Evolutionary conservation across 2,329 filamentous ascomycete species (phyloP).

Genomic region (Talaromyces pinophilus): DNA sequence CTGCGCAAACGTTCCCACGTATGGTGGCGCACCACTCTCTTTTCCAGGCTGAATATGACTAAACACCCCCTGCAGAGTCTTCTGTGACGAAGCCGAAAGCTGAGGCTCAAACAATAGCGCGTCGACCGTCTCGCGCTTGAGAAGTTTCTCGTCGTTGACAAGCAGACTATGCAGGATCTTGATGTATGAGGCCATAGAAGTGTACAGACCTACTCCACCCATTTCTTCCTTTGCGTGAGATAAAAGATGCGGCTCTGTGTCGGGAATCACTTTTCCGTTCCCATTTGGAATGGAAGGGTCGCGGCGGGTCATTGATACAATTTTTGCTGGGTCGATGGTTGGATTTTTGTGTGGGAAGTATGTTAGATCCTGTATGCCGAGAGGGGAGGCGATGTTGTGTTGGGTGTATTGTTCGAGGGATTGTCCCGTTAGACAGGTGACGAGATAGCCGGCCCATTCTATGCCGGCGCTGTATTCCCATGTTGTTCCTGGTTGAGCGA

Average conservation of each 20-base stretch:
- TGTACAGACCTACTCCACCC: conserved; percentile 7
- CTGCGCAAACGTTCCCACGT: conserved; percentile 18
- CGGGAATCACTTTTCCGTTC: conserved; percentile 11
- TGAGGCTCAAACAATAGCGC: conserved; percentile 17
- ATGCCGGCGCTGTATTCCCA: conserved; percentile 13
- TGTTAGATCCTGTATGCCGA: conserved; percentile 19
- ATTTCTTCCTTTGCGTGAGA: conserved; percentile 13
- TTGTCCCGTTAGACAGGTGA: conserved; percentile 1
- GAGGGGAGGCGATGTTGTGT: conserved; percentile 10
- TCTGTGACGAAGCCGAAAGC: conserved; percentile 1
- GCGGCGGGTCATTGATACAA: conserved; percentile 7
- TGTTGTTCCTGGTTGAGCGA: conserved; percentile 8
- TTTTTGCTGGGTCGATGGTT: not conserved
- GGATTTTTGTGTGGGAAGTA: conserved; percentile 6
- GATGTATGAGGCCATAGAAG: conserved; percentile 17
- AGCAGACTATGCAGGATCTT: conserved; percentile 18
- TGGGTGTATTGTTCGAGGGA: conserved; percentile 18
- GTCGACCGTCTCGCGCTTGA: conserved; percentile 6
- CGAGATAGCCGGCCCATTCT: conserved; percentile 16
- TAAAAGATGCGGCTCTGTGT: conserved; percentile 1
- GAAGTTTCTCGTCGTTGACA: conserved; percentile 10
- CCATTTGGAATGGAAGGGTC: conserved; percentile 8
- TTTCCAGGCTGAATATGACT: conserved; percentile 14
- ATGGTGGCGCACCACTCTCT: not conserved
- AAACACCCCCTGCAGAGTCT: not conserved